These are phyloP conservation scores for Coemansia sp. DNA, from an alignment of 192 early-diverging fungal species.

Conservation along the genomic window DNA sequence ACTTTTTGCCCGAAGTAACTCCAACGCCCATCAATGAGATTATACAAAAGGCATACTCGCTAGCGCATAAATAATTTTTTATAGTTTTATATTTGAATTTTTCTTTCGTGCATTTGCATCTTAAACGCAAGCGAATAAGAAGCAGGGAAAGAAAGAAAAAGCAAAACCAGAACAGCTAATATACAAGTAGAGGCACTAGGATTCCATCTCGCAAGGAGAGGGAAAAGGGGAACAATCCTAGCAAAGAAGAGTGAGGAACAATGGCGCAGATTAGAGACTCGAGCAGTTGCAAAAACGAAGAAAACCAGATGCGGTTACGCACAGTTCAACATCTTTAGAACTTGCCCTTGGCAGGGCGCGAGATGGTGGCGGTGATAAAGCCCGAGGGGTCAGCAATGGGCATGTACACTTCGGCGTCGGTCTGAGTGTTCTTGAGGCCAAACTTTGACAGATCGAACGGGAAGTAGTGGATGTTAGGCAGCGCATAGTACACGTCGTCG, in stretches of 20 bases:
- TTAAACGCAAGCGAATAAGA: background rate
- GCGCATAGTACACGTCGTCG: constrained; percentile 64
- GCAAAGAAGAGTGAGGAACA: constrained; percentile 6
- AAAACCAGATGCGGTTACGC: constrained; percentile 57
- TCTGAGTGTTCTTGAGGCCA: constrained; percentile 66
- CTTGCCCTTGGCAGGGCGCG: constrained; percentile 50
- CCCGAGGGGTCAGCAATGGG: constrained; percentile 74
- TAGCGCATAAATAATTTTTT: constrained; percentile 1
- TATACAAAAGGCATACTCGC: background rate
- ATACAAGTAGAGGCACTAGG: constrained; percentile 11
- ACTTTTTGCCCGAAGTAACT: background rate
- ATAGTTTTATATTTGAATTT: constrained; percentile 9
- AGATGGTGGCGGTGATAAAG: constrained; percentile 69
- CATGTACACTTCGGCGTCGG: constrained; percentile 71
- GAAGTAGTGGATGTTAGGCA: constrained; percentile 79
- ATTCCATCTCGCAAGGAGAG: background rate
- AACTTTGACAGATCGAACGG: constrained; percentile 69
- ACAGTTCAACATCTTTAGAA: constrained; percentile 64
- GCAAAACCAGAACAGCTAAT: constrained; percentile 25
- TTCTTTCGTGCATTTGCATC: constrained; percentile 39
- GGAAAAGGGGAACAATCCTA: background rate
- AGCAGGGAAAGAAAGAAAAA: constrained; percentile 43
- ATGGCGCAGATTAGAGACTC: constrained; percentile 4
- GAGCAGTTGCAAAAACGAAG: constrained; percentile 27
- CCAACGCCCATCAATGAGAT: background rate